These are phyloP conservation scores for Lichtheimia hyalospora DNA, from an alignment of 371 early-diverging fungal genomes.

Conservation along the genomic window DNA sequence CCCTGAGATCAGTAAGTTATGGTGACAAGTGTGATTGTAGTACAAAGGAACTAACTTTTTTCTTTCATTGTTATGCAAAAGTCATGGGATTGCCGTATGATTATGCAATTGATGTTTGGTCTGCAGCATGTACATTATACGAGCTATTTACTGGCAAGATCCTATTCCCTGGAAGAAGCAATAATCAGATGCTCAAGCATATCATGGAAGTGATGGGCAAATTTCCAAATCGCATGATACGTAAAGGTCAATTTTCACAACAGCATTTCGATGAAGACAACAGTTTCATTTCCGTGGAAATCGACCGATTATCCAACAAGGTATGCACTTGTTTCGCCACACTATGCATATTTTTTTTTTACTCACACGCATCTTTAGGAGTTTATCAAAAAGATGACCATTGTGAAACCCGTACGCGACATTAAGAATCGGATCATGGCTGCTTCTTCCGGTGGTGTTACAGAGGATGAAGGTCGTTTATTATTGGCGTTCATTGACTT, in stretches of 20 bases:
- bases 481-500: conserved; percentile 74
- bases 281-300: conserved; percentile 64
- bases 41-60: background rate
- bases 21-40: background rate
- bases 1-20: conserved; percentile 92
- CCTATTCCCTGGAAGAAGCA: conserved; percentile 90
- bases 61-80: background rate
- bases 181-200: conserved; percentile 94
- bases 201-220: conserved; percentile 95
- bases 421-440: conserved; percentile 68
- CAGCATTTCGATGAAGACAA: conserved; percentile 88
- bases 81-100: conserved; percentile 91
- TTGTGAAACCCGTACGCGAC: conserved; percentile 72
- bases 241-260: conserved; percentile 75
- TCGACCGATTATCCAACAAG: conserved; percentile 72
- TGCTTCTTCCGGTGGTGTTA: conserved; percentile 39
- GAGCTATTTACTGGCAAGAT: conserved; percentile 96
- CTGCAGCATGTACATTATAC: conserved; percentile 96
- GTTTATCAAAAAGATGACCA: conserved; percentile 60
- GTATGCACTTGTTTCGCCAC: conserved; percentile 19
- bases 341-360: background rate
- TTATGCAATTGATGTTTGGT: conserved; percentile 95
- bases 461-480: conserved; percentile 54
- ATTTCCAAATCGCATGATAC: conserved; percentile 80
- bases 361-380: conserved; percentile 37